phyloP scores from a whole-genome alignment of 495 filamentous ascomycete genomes.

The Hypoxylon perforatum region DNA sequence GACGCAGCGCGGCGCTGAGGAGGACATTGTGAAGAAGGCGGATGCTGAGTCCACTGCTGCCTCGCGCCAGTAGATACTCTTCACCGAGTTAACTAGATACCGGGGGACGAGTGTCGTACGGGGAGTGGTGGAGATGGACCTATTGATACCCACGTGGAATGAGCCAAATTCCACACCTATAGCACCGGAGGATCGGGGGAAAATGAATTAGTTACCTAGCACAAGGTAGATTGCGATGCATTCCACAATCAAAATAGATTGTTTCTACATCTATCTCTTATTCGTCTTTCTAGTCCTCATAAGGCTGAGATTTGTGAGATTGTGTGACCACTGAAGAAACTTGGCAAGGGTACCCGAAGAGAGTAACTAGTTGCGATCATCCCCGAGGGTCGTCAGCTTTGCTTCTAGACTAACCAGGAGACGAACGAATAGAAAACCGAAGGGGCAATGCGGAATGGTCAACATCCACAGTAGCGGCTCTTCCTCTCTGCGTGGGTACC shows the following conservation, averaged over 20 bases:
- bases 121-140: conserved; percentile 4
- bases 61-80: conserved; percentile 14
- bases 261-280: not conserved
- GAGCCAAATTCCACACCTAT: not conserved
- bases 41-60: conserved; percentile 49
- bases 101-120: not conserved
- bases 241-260: conserved; percentile 18
- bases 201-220: conserved; percentile 3
- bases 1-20: conserved; percentile 83
- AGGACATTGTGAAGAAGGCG: conserved; percentile 79
- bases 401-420: conserved; percentile 2
- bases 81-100: not conserved
- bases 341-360: not conserved
- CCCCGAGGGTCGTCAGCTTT: conserved; percentile 21
- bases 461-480: conserved; percentile 31
- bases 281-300: not conserved
- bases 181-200: not conserved
- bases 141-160: conserved; percentile 44
- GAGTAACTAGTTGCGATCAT: conserved; percentile 17
- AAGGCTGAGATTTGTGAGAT: conserved; percentile 12
- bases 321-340: conserved; percentile 11
- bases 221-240: conserved; percentile 13
- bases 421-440: conserved; percentile 26
- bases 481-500: conserved; percentile 32
- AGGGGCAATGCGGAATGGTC: conserved; percentile 10